Evolutionary conservation across 768 basidiomycete species (phyloP).

Genomic region (Russula emetica): DNA sequence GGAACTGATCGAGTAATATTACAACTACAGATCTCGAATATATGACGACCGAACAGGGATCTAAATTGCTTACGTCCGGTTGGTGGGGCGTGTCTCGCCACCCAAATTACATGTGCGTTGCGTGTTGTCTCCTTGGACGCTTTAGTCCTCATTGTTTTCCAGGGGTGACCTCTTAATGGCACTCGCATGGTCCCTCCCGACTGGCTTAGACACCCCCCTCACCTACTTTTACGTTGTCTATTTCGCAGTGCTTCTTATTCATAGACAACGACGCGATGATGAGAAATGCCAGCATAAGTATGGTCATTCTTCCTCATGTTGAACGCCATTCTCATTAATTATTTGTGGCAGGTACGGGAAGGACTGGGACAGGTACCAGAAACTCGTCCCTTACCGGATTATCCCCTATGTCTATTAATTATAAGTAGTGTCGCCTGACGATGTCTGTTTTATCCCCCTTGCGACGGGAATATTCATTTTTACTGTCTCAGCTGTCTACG

Average conservation of each 20-base stretch:
- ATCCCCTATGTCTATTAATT: slow-evolving; percentile 75
- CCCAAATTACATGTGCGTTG: slow-evolving; percentile 78
- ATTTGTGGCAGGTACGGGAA: slow-evolving; percentile 69
- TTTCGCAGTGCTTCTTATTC: slow-evolving; percentile 84
- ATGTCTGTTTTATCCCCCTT: neutral
- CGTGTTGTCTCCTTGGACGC: neutral
- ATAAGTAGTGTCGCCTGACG: neutral
- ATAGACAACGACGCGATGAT: slow-evolving; percentile 88
- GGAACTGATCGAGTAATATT: neutral
- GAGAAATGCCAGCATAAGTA: slow-evolving; percentile 78
- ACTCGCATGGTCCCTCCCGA: slow-evolving; percentile 89
- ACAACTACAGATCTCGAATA: slow-evolving; percentile 58
- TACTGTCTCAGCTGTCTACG: neutral
- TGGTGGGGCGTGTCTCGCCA: slow-evolving; percentile 97
- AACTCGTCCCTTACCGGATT: slow-evolving; percentile 79
- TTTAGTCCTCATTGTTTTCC: neutral
- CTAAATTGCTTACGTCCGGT: slow-evolving; percentile 87
- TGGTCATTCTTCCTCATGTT: neutral
- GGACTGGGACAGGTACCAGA: slow-evolving; percentile 90
- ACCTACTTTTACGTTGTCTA: slow-evolving; percentile 94
- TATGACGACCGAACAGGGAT: slow-evolving; percentile 78
- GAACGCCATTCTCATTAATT: slow-evolving; percentile 6
- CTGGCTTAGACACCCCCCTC: slow-evolving; percentile 86
- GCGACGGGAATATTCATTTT: neutral
- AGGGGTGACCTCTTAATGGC: slow-evolving; percentile 89